Evolutionary conservation across 805 yeast species (phyloP).

Genomic region (Saturnispora besseyi): DNA sequence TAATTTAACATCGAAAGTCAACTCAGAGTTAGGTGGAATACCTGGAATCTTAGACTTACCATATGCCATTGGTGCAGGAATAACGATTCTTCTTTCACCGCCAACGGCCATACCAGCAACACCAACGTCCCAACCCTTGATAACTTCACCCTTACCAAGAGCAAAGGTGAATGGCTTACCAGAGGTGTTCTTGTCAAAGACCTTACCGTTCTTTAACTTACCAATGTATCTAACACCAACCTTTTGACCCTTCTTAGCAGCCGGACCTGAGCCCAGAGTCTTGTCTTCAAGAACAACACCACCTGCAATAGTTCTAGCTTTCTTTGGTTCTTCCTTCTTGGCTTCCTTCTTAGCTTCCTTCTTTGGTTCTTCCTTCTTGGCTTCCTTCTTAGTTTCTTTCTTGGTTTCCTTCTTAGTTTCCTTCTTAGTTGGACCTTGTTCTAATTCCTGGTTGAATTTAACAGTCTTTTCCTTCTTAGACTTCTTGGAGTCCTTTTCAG

Average conservation of each 20-base stretch:
- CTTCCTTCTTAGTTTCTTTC: conserved; percentile 21
- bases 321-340: conserved; percentile 37
- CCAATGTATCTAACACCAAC: conserved; percentile 98
- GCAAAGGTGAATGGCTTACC: conserved; percentile 93
- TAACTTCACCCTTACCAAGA: conserved; percentile 96
- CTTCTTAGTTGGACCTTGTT: conserved; percentile 76
- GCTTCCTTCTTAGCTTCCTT: conserved; percentile 17
- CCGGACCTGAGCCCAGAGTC: conserved; percentile 77
- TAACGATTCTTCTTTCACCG: conserved; percentile 95
- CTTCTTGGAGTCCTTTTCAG: conserved; percentile 29
- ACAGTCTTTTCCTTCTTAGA: conserved; percentile 57
- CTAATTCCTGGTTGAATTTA: conserved; percentile 82
- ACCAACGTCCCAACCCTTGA: conserved; percentile 98
- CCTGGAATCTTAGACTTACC: conserved; percentile 94
- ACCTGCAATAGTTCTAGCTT: conserved; percentile 78
- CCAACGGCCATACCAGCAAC: conserved; percentile 98
- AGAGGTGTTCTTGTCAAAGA: conserved; percentile 91
- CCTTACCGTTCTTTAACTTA: conserved; percentile 92
- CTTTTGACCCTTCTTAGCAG: conserved; percentile 79
- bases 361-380: conserved; percentile 18
- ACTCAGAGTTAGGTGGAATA: conserved; percentile 94
- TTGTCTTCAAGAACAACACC: conserved; percentile 94
- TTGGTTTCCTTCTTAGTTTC: conserved; percentile 18
- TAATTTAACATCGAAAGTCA: conserved; percentile 92
- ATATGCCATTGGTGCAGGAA: conserved; percentile 95